Base-by-base conservation (phyloP, 2,329 filamentous ascomycete species). In the Paraphaeosphaeria minitans region DNA sequence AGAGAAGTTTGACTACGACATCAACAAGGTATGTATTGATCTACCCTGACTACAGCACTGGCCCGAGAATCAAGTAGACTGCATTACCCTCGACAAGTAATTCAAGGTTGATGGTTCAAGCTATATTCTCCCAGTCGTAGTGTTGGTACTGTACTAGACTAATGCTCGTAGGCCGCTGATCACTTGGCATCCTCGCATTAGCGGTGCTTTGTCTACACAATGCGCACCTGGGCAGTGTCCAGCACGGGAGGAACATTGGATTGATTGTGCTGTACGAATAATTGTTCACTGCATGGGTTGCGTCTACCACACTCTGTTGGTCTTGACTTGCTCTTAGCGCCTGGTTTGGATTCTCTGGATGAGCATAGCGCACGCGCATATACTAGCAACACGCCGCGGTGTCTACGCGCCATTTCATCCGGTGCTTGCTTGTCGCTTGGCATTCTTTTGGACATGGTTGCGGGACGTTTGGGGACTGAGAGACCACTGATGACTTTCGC, bases 1-100 rank as follows among this genome's bases (percentile, higher is more conserved):
- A 73, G 94, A 98, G 82, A 93, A 94, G 77, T 97, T 91, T 75
- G 93, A 98, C 79, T 97, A 98, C 79, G 95, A 97, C 76, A 84
- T 97, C 74, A 93, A 97, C 78, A 92, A 91, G 86, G 94, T 97
- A 80, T 61, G 68, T 59, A n/a, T 19, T 16, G 4, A 33, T 16
- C 4, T 49, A 12, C 12, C 24, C n/a, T 19, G 41, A 22, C 9
- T 22, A 27, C 24, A 27, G 24, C 6, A 22, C 7, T n/a, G 35
- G 35, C 35, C 13, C 35, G 1, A 39, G 35, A 13, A 13, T 13
- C 35, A 39, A 39, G 13, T 39, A 8, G 1, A 7, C 35, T 7
- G 3, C 16, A n/a, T 39, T n/a, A 39, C 16, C 35, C 35, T 3
- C 14, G 16, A 39, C n/a, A n/a, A 7, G 8, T 14, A 7, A 16